phyloP scores from a whole-genome alignment of 164 flowering plant species.

The Aristolochia contorta region DNA sequence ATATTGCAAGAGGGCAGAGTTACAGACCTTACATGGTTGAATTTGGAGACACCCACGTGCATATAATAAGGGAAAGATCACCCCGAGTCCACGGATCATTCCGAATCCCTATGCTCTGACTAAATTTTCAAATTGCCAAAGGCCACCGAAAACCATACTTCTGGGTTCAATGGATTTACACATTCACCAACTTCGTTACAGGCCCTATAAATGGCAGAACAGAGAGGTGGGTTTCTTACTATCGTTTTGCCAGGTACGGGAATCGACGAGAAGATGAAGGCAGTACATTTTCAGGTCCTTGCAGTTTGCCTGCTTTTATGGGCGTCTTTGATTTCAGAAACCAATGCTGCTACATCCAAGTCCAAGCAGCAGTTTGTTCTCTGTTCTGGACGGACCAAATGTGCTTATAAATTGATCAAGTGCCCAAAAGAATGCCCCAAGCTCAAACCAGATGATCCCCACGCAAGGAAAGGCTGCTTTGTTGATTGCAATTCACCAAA shows the following conservation, averaged over 20 bases:
- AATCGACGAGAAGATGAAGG: neutral
- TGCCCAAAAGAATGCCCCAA: slow-evolving; percentile 26
- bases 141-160: neutral
- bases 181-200: neutral
- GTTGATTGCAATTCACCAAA: slow-evolving; percentile 27
- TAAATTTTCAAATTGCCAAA: neutral
- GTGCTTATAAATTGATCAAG: slow-evolving; percentile 13
- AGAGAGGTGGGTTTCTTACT: no score
- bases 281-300: neutral
- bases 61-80: no score
- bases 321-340: neutral
- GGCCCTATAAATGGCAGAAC: no score
- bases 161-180: slow-evolving; percentile 1
- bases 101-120: slow-evolving; percentile 1
- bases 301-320: slow-evolving; percentile 7
- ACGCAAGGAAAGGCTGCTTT: slow-evolving; percentile 22
- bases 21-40: neutral
- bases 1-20: neutral
- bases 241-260: neutral
- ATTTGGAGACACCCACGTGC: neutral
- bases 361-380: slow-evolving; percentile 7
- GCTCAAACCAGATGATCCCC: slow-evolving; percentile 16
- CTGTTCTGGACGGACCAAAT: slow-evolving; percentile 14
- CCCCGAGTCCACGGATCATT: no score
- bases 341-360: slow-evolving; percentile 8